Percentiles rank a stretch among this genome's conserved stretches.
Conservation (phyloP, 1,284 basidiomycete species). For the Trichosporon sp. region DNA sequence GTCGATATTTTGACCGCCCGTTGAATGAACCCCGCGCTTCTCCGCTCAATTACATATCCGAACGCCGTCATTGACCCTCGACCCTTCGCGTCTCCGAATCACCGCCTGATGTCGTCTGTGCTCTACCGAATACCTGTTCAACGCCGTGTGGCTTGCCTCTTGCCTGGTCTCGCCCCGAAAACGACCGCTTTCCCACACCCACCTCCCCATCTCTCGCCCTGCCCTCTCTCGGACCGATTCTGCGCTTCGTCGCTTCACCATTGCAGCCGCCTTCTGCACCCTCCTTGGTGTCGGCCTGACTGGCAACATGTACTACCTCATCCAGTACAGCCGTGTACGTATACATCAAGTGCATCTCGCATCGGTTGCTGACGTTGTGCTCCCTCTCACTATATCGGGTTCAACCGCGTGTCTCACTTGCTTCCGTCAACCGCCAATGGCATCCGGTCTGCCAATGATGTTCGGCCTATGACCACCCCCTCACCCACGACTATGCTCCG, state of each 20-base stretch:
- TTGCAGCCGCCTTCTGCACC: constrained; percentile 40
- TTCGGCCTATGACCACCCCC: neutral
- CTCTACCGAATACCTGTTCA: neutral
- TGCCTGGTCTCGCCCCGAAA: neutral
- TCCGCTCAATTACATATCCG: neutral
- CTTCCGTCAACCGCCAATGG: neutral
- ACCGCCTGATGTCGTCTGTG: neutral
- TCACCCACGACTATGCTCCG: neutral
- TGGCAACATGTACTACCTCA: constrained; percentile 37
- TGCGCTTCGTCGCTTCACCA: neutral
- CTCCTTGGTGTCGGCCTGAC: constrained; percentile 38
- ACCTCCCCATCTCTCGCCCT: neutral
- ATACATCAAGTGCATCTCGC: neutral
- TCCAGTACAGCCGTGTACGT: constrained; percentile 43
- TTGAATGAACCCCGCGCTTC: neutral
- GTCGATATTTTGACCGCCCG: neutral
- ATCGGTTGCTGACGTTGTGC: constrained; percentile 8
- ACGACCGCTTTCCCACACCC: neutral
- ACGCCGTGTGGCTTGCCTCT: neutral
- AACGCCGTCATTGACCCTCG: neutral
- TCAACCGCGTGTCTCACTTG: neutral
- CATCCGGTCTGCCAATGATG: constrained; percentile 3
- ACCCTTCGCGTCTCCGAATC: constrained; percentile 1
- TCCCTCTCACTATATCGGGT: neutral
- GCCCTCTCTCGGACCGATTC: neutral